Conservation (phyloP, 305 asterid species). For the Rubia peregrina region DNA sequence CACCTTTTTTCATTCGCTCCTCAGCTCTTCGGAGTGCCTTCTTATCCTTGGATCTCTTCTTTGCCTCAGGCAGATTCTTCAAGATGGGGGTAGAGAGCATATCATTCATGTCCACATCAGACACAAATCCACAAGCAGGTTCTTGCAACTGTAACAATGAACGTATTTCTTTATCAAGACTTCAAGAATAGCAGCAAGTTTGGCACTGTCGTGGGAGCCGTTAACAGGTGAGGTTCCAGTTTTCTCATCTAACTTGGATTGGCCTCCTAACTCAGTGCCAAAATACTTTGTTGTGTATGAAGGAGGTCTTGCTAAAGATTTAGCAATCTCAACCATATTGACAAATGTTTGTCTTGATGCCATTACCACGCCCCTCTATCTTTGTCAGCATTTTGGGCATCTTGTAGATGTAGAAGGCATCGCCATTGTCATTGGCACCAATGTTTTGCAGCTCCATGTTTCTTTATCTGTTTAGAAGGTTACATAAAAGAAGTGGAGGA, state of each 20-base stretch:
- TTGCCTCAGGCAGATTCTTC: constrained; percentile 35
- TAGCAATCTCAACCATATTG: constrained; percentile 40
- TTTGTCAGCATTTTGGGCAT: constrained; percentile 40
- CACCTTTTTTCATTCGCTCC: constrained; percentile 39
- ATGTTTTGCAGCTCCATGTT: constrained; percentile 34
- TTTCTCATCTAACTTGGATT: constrained; percentile 41
- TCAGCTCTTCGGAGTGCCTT: constrained; percentile 36
- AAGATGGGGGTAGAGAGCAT: constrained; percentile 29
- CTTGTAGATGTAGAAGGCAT: constrained; percentile 40
- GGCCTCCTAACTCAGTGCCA: constrained; percentile 41
- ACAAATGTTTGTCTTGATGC: constrained; percentile 38
- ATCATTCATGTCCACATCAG: constrained; percentile 40
- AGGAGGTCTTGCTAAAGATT: constrained; percentile 39
- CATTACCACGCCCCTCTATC: constrained; percentile 42
- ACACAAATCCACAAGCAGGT: constrained; percentile 37
- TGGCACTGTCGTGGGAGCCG: constrained; percentile 34
- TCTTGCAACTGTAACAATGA: constrained; percentile 34
- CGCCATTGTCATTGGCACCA: constrained; percentile 38
- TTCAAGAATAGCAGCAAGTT: constrained; percentile 39
- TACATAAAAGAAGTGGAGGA: too few species aligned
- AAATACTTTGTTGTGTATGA: constrained; percentile 35
- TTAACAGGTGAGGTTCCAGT: constrained; percentile 37
- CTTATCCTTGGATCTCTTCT: constrained; percentile 38
- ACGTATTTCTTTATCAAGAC: constrained; percentile 32
- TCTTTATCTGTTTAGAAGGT: neutral